Evolutionary conservation across 805 yeast species (phyloP).

Genomic region (Nakazawaea ernobii): DNA sequence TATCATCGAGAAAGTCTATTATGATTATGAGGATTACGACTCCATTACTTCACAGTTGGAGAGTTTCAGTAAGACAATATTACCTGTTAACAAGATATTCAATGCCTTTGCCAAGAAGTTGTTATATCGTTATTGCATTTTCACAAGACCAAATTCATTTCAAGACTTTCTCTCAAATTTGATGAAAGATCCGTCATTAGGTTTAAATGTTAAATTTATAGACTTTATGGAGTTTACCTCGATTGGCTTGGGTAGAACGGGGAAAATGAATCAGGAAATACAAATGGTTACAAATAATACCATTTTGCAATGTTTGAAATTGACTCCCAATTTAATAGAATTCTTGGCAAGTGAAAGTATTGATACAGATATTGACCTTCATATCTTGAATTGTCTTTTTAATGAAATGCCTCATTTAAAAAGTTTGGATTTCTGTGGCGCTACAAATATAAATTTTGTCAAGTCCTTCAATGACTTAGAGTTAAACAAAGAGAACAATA

Average conservation of each 20-base stretch:
- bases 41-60: constrained; percentile 25
- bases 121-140: constrained; percentile 60
- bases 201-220: constrained; percentile 62
- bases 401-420: constrained; percentile 49
- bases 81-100: constrained; percentile 49
- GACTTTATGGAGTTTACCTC: constrained; percentile 89
- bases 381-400: constrained; percentile 51
- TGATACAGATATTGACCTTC: constrained; percentile 68
- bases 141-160: constrained; percentile 77
- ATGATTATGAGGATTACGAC: constrained; percentile 17
- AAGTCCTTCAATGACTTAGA: constrained; percentile 44
- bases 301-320: constrained; percentile 51
- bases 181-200: constrained; percentile 38
- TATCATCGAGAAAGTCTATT: constrained; percentile 25
- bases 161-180: constrained; percentile 61
- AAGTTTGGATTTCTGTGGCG: constrained; percentile 85
- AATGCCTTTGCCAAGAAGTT: constrained; percentile 52
- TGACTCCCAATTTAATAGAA: constrained; percentile 67
- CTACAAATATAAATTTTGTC: constrained; percentile 60
- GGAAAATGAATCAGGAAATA: constrained; percentile 83
- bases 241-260: constrained; percentile 84
- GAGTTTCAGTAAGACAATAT: constrained; percentile 20
- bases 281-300: constrained; percentile 83
- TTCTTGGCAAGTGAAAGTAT: constrained; percentile 82
- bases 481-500: constrained; percentile 20